Evolutionary conservation across 176 grass and related monocot genomes (phyloP).

Genomic region (Aegilops bicornis): DNA sequence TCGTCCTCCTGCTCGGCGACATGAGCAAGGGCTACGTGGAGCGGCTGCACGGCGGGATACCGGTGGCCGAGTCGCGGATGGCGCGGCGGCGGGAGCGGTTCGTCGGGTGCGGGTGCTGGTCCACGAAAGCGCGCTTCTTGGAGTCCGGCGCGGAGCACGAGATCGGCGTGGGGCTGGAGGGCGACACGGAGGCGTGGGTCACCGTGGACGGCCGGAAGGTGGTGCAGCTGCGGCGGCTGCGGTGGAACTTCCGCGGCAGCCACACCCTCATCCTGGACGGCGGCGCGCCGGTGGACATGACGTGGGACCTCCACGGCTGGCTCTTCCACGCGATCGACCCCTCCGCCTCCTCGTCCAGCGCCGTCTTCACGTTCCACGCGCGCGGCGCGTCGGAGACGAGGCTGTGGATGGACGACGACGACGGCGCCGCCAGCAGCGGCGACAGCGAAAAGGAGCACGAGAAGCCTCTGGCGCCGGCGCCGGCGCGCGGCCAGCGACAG

Average conservation of each 20-base stretch:
- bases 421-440: not conserved
- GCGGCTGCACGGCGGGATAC: slow-evolving; percentile 54
- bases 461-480: not conserved
- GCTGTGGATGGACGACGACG: slow-evolving; percentile 46
- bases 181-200: slow-evolving; percentile 51
- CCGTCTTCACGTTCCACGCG: slow-evolving; percentile 63
- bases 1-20: slow-evolving; percentile 81
- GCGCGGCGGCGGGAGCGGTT: slow-evolving; percentile 63
- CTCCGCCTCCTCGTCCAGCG: slow-evolving; percentile 31
- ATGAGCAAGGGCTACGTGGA: slow-evolving; percentile 60
- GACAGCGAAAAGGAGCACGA: slow-evolving; percentile 13
- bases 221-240: slow-evolving; percentile 39
- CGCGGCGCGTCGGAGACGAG: slow-evolving; percentile 41
- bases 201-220: slow-evolving; percentile 53
- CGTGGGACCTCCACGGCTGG: slow-evolving; percentile 76
- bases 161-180: slow-evolving; percentile 59
- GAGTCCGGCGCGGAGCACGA: slow-evolving; percentile 70
- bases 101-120: slow-evolving; percentile 47
- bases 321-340: slow-evolving; percentile 36
- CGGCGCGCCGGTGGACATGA: slow-evolving; percentile 55
- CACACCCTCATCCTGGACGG: slow-evolving; percentile 65
- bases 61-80: slow-evolving; percentile 41
- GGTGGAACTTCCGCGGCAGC: slow-evolving; percentile 73
- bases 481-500: slow-evolving; percentile 1
- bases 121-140: slow-evolving; percentile 48